Evolutionary conservation across 257 asterid species (phyloP).

Genomic region (Euphrasia confusa): DNA sequence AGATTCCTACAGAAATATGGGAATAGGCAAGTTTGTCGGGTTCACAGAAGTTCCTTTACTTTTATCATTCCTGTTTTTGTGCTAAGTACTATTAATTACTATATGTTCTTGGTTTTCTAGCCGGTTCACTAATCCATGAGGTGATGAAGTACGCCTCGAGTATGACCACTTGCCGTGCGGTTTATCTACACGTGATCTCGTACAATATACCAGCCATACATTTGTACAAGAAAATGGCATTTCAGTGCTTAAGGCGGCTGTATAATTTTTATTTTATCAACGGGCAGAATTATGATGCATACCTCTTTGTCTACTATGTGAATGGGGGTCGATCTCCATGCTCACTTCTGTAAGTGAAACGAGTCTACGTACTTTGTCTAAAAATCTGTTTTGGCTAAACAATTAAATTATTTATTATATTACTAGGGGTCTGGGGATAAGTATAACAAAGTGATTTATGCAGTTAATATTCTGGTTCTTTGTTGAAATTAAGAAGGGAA

Average conservation of each 20-base stretch:
- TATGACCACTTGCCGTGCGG: slow-evolving; percentile 72
- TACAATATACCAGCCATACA: slow-evolving; percentile 88
- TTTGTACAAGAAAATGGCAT: slow-evolving; percentile 83
- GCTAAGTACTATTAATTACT: slow-evolving; percentile 25
- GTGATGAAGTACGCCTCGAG: slow-evolving; percentile 72
- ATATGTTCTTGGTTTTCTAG: slow-evolving; percentile 47
- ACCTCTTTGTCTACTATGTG: slow-evolving; percentile 87
- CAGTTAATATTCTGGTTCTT: too few species aligned
- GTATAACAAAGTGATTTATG: too few species aligned
- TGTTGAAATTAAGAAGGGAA: too few species aligned
- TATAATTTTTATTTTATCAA: slow-evolving; percentile 71
- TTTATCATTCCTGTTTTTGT: slow-evolving; percentile 3
- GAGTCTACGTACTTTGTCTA: too few species aligned
- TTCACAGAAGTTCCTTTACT: slow-evolving; percentile 13
- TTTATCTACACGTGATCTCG: slow-evolving; percentile 92
- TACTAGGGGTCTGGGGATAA: too few species aligned
- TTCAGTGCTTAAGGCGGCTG: slow-evolving; percentile 72
- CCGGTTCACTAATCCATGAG: slow-evolving; percentile 71
- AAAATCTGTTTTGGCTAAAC: too few species aligned
- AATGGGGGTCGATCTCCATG: slow-evolving; percentile 96
- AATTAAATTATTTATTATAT: too few species aligned
- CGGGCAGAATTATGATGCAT: slow-evolving; percentile 81
- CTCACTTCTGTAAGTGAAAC: slow-evolving; percentile 79
- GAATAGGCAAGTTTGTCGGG: slow-evolving; percentile 57
- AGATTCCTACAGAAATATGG: slow-evolving; percentile 78